Evolutionary conservation across 2,329 filamentous ascomycete species (phyloP), one percentile per base, ranked within the genome.

Genomic region (Claviceps paspali): DNA sequence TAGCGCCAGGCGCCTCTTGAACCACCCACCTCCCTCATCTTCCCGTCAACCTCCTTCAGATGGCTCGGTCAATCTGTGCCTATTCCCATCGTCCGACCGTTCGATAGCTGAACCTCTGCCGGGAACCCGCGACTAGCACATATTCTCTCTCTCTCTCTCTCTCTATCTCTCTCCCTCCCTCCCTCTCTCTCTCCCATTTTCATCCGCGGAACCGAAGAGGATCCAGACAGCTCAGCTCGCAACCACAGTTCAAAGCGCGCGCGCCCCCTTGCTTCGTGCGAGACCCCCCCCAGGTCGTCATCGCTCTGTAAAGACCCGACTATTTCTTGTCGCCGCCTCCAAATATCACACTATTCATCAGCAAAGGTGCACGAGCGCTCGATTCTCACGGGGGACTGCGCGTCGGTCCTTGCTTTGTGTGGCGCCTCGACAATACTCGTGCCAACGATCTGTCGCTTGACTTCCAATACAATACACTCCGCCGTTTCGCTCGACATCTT

Each of bases 401-500:
- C 33, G 30, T n/a, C n/a, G n/a, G n/a, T 38, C 39, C 41, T 39
- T 37, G 33, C 34, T 26, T 33, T 37, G 32, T 38, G 37, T 38
- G 31, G 38, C 40, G 26, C 21, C 17, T 12, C 14, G 21, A 40
- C 27, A n/a, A 24, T 28, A 12, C 17, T 17, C 9, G 19, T 24
- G 19, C 14, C 24, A 15, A 21, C 35, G 30, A 19, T 28, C 6
- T 15, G 26, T 27, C 28, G 15, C 26, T 29, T n/a, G 22, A 31
- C 5, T 22, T 29, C 19, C 15, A 21, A 44, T 45, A 47, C 50
- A 52, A 49, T 47, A 47, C 50, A 52, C 49, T 47, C 48, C 49
- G 9, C 18, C 24, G 14, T 11, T 29, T 18, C 11, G 21, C 33
- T 35, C 17, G 24, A 27, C 7, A 27, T 24, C 47, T 49, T 47